A percentile compares a stretch with the other conserved stretches of the same genome.
Conservation (phyloP, 176 grass and related monocot species). For the Tillandsia fasciculata region DNA sequence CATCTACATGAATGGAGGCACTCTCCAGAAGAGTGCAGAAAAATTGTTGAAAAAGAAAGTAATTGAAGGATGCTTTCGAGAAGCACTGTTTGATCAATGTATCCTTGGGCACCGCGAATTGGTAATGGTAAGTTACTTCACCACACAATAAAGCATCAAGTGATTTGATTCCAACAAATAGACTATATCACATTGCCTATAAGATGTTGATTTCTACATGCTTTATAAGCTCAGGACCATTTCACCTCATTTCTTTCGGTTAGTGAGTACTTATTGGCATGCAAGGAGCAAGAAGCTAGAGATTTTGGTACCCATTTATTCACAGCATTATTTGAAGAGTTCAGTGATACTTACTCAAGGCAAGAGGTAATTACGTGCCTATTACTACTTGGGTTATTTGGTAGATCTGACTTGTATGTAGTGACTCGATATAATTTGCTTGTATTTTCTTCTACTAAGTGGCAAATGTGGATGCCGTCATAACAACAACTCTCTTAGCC, state of each 20-base stretch:
- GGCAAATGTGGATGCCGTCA: too few species aligned
- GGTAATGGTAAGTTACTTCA: constrained; percentile 58
- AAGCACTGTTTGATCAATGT: constrained; percentile 71
- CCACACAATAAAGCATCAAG: background rate
- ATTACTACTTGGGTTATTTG: too few species aligned
- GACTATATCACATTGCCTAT: background rate
- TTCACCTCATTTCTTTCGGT: constrained; percentile 41
- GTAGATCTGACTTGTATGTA: too few species aligned
- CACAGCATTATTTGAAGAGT: constrained; percentile 68
- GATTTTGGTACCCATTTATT: constrained; percentile 69
- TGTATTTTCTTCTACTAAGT: too few species aligned
- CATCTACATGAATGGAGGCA: constrained; percentile 66
- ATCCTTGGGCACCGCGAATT: constrained; percentile 61
- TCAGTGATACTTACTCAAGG: constrained; percentile 66
- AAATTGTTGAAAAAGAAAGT: constrained; percentile 84
- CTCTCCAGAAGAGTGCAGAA: constrained; percentile 56
- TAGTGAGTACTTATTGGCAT: constrained; percentile 61
- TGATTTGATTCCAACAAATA: background rate
- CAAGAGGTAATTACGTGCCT: constrained; percentile 38
- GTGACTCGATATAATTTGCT: too few species aligned
- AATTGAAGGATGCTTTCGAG: constrained; percentile 43
- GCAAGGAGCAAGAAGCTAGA: constrained; percentile 84
- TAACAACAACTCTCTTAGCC: too few species aligned
- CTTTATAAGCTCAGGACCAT: constrained; percentile 33
- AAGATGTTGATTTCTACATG: background rate